Evolutionary conservation across 768 basidiomycete genomes (phyloP).

Genomic region (Galerina marginata): DNA sequence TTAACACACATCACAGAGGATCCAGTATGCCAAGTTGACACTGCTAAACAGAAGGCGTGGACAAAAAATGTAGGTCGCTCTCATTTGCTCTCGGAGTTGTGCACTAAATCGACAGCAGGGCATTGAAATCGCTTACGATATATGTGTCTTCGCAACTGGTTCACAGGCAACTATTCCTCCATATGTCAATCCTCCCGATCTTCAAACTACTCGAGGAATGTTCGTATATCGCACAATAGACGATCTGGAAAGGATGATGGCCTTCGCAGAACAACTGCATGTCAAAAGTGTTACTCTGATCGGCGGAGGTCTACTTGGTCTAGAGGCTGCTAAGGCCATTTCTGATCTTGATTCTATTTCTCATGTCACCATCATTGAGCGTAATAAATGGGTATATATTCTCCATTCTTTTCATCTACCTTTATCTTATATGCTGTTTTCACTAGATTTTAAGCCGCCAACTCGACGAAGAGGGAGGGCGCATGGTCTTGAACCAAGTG

Average conservation of each 20-base stretch:
- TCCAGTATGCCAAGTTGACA: conserved; percentile 13
- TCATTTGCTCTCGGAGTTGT: conserved; percentile 33
- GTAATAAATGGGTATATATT: conserved; percentile 19
- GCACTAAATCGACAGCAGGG: conserved; percentile 5
- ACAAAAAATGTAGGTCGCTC: conserved; percentile 44
- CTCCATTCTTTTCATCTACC: not conserved
- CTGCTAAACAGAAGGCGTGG: conserved; percentile 43
- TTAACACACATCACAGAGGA: conserved; percentile 46
- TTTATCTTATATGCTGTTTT: not conserved
- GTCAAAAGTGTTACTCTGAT: conserved; percentile 60
- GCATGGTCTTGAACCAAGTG: conserved; percentile 21
- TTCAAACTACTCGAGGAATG: conserved; percentile 52
- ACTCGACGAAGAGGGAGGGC: conserved; percentile 34
- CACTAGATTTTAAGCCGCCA: conserved; percentile 26
- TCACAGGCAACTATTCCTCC: conserved; percentile 68
- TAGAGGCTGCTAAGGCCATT: conserved; percentile 78
- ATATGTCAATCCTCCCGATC: conserved; percentile 50
- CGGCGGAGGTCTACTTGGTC: conserved; percentile 73
- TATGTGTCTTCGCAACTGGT: conserved; percentile 73
- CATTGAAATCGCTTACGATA: conserved; percentile 49
- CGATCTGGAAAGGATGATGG: conserved; percentile 68
- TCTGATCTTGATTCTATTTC: conserved; percentile 52
- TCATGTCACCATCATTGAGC: conserved; percentile 26
- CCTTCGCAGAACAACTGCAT: conserved; percentile 53
- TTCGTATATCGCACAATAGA: conserved; percentile 78